phyloP scores from a whole-genome alignment of 306 rosid genomes.

The Cercis canadensis region DNA sequence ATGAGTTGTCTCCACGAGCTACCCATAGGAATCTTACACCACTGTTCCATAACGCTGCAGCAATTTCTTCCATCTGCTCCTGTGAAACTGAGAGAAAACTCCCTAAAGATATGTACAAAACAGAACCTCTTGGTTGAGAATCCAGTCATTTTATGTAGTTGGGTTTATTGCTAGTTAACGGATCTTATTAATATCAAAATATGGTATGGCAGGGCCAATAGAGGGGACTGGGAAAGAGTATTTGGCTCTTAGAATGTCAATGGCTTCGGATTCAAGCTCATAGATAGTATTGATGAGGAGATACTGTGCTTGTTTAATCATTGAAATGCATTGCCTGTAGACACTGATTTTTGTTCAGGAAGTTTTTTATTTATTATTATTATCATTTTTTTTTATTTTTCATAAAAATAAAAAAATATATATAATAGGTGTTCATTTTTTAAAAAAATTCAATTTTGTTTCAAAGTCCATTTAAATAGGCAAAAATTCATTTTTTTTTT shows the following conservation, averaged over 20 bases:
- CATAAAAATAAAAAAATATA: no score
- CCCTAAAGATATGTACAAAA: conserved; percentile 49
- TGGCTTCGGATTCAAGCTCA: conserved; percentile 42
- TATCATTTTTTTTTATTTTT: no score
- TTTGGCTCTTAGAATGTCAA: conserved; percentile 29
- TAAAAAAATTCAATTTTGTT: no score
- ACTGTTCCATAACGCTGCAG: conserved; percentile 38
- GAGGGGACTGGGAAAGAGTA: conserved; percentile 39
- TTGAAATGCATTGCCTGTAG: conserved; percentile 23
- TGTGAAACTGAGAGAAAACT: conserved; percentile 46
- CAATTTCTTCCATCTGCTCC: conserved; percentile 53
- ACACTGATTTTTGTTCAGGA: no score
- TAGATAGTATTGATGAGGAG: conserved; percentile 40
- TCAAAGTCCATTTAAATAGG: no score
- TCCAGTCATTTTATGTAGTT: conserved; percentile 47
- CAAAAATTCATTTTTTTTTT: no score
- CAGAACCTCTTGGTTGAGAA: conserved; percentile 48
- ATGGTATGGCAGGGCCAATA: conserved; percentile 49
- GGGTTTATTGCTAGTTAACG: not conserved
- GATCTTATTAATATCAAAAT: conserved; percentile 15
- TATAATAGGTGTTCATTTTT: no score
- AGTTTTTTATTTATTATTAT: no score
- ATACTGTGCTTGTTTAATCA: conserved; percentile 36
- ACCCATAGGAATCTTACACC: conserved; percentile 51
- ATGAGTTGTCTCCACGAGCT: conserved; percentile 34